Percentiles rank a stretch among this genome's conserved stretches.
These are phyloP conservation scores for Drechmeria coniospora DNA, from an alignment of 2,329 filamentous ascomycete species.

Conservation along the genomic window DNA sequence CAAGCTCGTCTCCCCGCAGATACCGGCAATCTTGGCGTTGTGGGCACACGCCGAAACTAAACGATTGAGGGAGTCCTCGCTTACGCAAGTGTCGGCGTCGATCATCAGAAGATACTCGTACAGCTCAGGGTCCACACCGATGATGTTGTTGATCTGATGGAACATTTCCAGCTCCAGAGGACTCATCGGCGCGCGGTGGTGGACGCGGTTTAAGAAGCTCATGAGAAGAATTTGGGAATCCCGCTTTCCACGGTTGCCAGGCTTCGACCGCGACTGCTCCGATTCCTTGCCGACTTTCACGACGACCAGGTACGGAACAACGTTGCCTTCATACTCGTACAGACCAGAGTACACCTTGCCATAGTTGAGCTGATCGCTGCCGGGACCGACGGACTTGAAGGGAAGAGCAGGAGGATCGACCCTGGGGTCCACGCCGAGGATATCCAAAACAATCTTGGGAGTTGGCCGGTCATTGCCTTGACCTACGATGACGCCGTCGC, in stretches of 20 bases:
- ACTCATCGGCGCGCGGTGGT: constrained; percentile 86
- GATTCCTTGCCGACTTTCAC: constrained; percentile 97
- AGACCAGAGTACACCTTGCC: constrained; percentile 97
- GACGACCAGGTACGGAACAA: constrained; percentile 88
- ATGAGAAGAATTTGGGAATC: constrained; percentile 93
- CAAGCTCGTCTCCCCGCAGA: constrained; percentile 90
- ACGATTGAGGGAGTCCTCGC: constrained; percentile 81
- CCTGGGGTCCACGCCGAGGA: constrained; percentile 92
- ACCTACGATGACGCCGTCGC: constrained; percentile 93
- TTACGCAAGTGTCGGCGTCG: constrained; percentile 90
- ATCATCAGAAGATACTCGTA: constrained; percentile 98
- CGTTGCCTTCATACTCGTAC: constrained; percentile 94
- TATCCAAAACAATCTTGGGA: constrained; percentile 93
- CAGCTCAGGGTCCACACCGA: constrained; percentile 90
- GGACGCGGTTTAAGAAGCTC: constrained; percentile 95
- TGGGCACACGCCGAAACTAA: constrained; percentile 86
- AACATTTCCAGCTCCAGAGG: constrained; percentile 96
- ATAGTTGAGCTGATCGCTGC: constrained; percentile 89
- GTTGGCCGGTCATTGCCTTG: constrained; percentile 92
- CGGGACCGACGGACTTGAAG: constrained; percentile 82
- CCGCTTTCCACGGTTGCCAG: constrained; percentile 95
- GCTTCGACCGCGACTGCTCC: constrained; percentile 79
- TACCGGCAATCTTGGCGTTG: constrained; percentile 90
- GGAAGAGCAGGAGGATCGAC: constrained; percentile 86
- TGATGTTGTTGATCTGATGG: constrained; percentile 98